These are phyloP conservation scores for Drechslera avenae DNA, from an alignment of 2,329 filamentous ascomycete genomes.

Conservation along the genomic window DNA sequence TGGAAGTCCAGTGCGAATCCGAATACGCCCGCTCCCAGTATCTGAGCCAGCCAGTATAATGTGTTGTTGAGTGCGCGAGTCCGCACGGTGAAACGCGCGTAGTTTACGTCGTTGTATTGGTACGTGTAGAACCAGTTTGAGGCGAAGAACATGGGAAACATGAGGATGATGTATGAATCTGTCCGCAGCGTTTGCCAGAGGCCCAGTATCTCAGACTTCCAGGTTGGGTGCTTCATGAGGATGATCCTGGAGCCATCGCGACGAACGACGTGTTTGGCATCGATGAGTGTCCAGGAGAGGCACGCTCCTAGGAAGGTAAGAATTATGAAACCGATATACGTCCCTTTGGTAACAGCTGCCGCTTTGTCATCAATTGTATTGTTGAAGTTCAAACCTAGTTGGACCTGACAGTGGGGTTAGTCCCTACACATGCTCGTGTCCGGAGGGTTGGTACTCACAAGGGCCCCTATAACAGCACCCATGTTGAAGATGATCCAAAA, in stretches of 20 bases:
- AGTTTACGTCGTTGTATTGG: constrained; percentile 74
- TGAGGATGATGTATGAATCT: constrained; percentile 71
- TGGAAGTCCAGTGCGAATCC: constrained; percentile 68
- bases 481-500: constrained; percentile 3
- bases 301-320: constrained; percentile 73
- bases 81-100: constrained; percentile 69
- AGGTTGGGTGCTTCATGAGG: constrained; percentile 84
- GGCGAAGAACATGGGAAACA: constrained; percentile 79
- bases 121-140: constrained; percentile 81
- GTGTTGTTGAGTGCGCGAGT: constrained; percentile 74
- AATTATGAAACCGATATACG: constrained; percentile 82
- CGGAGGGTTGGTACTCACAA: constrained; percentile 52
- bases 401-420: constrained; percentile 55
- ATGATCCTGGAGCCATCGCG: constrained; percentile 76
- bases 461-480: constrained; percentile 52
- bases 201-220: constrained; percentile 75
- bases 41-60: constrained; percentile 77
- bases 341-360: constrained; percentile 68
- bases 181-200: constrained; percentile 71
- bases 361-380: constrained; percentile 43
- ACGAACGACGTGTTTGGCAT: constrained; percentile 72
- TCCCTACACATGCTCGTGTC: not conserved
- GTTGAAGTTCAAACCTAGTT: constrained; percentile 70
- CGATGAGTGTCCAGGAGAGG: constrained; percentile 69
- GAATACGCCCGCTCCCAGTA: constrained; percentile 71